Conservation (phyloP, 441 rosid genomes). For the Jatropha podagrica region DNA sequence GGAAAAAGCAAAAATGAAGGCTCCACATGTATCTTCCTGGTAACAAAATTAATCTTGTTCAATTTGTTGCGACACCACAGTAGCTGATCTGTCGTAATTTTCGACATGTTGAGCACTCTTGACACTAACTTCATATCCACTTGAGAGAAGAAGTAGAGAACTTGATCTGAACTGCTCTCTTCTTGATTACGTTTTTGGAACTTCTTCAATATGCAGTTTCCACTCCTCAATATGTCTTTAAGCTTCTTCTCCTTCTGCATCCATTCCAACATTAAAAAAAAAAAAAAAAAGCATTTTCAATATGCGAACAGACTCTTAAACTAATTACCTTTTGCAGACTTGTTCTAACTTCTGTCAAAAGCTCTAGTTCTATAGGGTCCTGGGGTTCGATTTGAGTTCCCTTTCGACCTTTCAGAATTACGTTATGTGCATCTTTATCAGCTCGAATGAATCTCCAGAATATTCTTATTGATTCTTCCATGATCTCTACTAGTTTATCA, state of each 20-base stretch:
- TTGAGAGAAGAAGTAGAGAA: slow-evolving; percentile 75
- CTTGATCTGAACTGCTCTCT: slow-evolving; percentile 55
- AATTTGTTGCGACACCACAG: slow-evolving; percentile 73
- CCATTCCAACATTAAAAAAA: neutral
- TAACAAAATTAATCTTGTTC: slow-evolving; percentile 57
- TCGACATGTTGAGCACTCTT: slow-evolving; percentile 79
- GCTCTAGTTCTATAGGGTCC: slow-evolving; percentile 47
- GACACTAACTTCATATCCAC: slow-evolving; percentile 84
- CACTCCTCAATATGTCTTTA: slow-evolving; percentile 61
- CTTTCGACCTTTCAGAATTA: slow-evolving; percentile 39
- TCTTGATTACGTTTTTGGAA: slow-evolving; percentile 43
- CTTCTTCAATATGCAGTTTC: slow-evolving; percentile 68
- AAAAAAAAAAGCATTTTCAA: neutral
- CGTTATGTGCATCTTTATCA: slow-evolving; percentile 55
- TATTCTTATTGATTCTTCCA: slow-evolving; percentile 86
- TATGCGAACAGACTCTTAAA: too few relatives aligned
- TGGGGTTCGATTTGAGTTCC: slow-evolving; percentile 58
- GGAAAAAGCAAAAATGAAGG: slow-evolving; percentile 80
- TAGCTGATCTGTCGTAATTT: slow-evolving; percentile 63
- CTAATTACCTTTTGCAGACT: slow-evolving; percentile 60
- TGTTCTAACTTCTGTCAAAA: slow-evolving; percentile 50
- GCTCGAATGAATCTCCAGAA: slow-evolving; percentile 80
- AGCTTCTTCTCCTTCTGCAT: slow-evolving; percentile 83
- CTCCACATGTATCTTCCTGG: slow-evolving; percentile 66
- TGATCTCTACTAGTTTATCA: slow-evolving; percentile 63